These are phyloP conservation scores for Linnemannia zychae DNA, from an alignment of 192 early-diverging fungal genomes.

Conservation along the genomic window DNA sequence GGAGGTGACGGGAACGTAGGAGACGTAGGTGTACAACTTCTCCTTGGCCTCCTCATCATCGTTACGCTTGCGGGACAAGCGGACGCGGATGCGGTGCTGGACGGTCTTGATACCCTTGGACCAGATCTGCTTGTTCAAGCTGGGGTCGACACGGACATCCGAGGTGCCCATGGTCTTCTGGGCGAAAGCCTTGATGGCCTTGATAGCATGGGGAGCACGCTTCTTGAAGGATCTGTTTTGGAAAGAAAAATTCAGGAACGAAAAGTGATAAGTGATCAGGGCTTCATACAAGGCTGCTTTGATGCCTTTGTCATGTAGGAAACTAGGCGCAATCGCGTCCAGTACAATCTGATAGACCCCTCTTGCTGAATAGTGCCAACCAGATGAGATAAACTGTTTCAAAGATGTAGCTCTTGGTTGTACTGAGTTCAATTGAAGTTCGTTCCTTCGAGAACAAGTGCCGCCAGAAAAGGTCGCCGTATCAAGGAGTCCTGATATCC, in stretches of 20 bases:
- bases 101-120: constrained; percentile 91
- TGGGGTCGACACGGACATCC: constrained; percentile 96
- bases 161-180: constrained; percentile 92
- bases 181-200: constrained; percentile 92
- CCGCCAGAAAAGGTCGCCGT: too few species aligned
- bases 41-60: constrained; percentile 95
- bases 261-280: neutral
- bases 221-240: constrained; percentile 90
- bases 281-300: neutral
- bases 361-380: too few species aligned
- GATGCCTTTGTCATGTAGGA: neutral
- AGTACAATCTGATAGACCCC: neutral
- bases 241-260: neutral
- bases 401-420: too few species aligned
- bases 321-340: neutral
- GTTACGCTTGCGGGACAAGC: constrained; percentile 95
- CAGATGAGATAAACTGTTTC: too few species aligned
- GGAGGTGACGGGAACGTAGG: constrained; percentile 83
- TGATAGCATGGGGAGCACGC: constrained; percentile 94
- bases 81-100: constrained; percentile 95
- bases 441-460: too few species aligned
- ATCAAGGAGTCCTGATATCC: too few species aligned
- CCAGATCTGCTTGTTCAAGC: constrained; percentile 97
- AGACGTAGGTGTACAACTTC: constrained; percentile 97
- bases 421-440: too few species aligned